Evolutionary conservation across 352 stramenopile genomes (phyloP).

Genomic region (Globisporangium middletonii): DNA sequence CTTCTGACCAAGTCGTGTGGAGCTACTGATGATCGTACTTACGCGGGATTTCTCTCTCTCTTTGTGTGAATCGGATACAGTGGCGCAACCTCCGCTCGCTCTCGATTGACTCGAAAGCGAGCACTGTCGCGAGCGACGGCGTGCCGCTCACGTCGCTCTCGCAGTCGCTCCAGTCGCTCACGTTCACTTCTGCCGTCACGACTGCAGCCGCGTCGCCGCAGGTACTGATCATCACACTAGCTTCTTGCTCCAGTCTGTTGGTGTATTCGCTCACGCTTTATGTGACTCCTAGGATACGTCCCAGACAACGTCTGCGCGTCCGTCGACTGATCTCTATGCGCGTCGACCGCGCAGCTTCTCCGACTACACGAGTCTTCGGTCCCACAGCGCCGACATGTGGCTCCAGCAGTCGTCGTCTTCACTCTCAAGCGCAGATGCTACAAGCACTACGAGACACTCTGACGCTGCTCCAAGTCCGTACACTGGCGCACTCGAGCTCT

Average conservation of each 20-base stretch:
- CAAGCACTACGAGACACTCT: not conserved
- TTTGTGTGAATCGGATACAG: constrained; percentile 3
- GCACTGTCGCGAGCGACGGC: constrained; percentile 20
- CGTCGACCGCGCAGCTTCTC: constrained; percentile 55
- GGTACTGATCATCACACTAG: not conserved
- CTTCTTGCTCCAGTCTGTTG: not conserved
- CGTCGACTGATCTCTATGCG: constrained; percentile 5
- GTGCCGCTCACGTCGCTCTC: constrained; percentile 29
- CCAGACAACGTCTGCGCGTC: too few relatives aligned
- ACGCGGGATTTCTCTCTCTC: not conserved
- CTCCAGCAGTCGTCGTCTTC: not conserved
- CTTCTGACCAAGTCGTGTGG: not conserved
- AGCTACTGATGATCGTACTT: not conserved
- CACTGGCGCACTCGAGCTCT: constrained; percentile 28
- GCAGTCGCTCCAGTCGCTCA: constrained; percentile 45
- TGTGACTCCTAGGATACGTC: too few relatives aligned
- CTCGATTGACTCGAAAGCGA: constrained; percentile 26
- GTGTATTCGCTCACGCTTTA: not conserved
- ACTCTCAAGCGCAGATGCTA: not conserved
- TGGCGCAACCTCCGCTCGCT: constrained; percentile 32
- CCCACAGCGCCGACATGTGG: constrained; percentile 13
- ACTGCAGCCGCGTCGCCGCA: not conserved
- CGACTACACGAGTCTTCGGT: constrained; percentile 47
- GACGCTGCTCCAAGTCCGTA: not conserved
- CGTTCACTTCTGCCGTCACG: constrained; percentile 17